phyloP scores from a whole-genome alignment of 768 basidiomycete genomes.

The Boletus vinaceobasis region DNA sequence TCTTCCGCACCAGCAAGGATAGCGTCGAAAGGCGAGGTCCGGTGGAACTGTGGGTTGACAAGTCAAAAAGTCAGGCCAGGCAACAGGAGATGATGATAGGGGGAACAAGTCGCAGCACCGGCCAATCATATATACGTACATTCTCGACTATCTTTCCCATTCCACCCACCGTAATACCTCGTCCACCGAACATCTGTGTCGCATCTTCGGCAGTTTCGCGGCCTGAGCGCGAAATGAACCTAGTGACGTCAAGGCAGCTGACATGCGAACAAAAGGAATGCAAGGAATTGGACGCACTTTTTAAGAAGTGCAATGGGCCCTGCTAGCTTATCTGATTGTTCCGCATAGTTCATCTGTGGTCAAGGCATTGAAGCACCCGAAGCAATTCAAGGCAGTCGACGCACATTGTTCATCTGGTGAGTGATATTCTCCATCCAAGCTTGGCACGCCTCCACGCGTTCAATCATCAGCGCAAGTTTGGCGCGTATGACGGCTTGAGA shows the following conservation, averaged over 20 bases:
- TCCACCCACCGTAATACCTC: conserved; percentile 80
- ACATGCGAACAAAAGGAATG: not conserved
- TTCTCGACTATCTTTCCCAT: conserved; percentile 86
- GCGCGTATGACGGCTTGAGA: conserved; percentile 84
- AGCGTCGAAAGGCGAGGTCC: conserved; percentile 80
- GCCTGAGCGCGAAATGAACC: conserved; percentile 60
- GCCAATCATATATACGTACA: conserved; percentile 38
- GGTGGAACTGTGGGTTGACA: conserved; percentile 55
- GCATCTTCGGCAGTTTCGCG: conserved; percentile 61
- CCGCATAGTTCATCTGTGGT: conserved; percentile 75
- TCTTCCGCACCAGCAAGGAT: conserved; percentile 81
- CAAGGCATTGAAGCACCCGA: not conserved
- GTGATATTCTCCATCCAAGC: conserved; percentile 90
- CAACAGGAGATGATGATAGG: not conserved
- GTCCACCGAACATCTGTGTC: conserved; percentile 84
- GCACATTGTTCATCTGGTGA: conserved; percentile 86
- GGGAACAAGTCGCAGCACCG: not conserved
- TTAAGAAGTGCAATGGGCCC: conserved; percentile 87
- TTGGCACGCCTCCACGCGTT: conserved; percentile 80
- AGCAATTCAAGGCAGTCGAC: conserved; percentile 12
- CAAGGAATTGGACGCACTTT: conserved; percentile 49
- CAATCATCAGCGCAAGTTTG: conserved; percentile 88
- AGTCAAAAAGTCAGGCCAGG: not conserved
- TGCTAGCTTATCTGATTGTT: conserved; percentile 84
- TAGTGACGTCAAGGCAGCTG: conserved; percentile 24